Conservation (phyloP, 108 stramenopile genomes). For the Pseudonitzschia multistriata region DNA sequence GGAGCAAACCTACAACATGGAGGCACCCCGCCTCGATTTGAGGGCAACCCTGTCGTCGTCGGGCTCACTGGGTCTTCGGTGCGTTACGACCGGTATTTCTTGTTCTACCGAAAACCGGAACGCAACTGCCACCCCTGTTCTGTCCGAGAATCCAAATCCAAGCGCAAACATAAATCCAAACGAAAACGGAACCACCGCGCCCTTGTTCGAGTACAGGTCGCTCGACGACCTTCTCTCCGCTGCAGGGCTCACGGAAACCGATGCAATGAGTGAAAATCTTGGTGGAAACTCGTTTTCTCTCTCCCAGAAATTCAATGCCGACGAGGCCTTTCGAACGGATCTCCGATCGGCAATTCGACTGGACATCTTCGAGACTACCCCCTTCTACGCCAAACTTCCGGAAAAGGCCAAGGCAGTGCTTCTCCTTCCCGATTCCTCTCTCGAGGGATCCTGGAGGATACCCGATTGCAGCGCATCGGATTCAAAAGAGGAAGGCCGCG, state of each 20-base stretch:
- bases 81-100: slow-evolving; percentile 10
- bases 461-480: not conserved
- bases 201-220: slow-evolving; percentile 21
- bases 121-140: too few species aligned
- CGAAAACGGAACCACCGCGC: slow-evolving; percentile 7
- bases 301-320: slow-evolving; percentile 39
- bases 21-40: slow-evolving; percentile 43
- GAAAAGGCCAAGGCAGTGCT: slow-evolving; percentile 63
- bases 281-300: too few species aligned
- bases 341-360: slow-evolving; percentile 60
- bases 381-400: slow-evolving; percentile 55
- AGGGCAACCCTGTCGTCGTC: not conserved
- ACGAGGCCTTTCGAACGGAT: slow-evolving; percentile 43
- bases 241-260: not conserved
- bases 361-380: slow-evolving; percentile 74
- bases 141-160: slow-evolving; percentile 3
- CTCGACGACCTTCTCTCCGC: slow-evolving; percentile 52
- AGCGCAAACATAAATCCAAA: too few species aligned
- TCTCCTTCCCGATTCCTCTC: slow-evolving; percentile 65
- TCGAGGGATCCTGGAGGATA: slow-evolving; percentile 77
- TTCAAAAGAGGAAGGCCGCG: not conserved
- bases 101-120: slow-evolving; percentile 20
- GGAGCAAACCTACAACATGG: slow-evolving; percentile 39
- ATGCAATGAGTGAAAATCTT: not conserved
- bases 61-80: not conserved